A percentile compares a stretch with the other conserved stretches of the same genome.
Conservation (phyloP, 1,284 basidiomycete species). For the Puccinia sorghi region DNA sequence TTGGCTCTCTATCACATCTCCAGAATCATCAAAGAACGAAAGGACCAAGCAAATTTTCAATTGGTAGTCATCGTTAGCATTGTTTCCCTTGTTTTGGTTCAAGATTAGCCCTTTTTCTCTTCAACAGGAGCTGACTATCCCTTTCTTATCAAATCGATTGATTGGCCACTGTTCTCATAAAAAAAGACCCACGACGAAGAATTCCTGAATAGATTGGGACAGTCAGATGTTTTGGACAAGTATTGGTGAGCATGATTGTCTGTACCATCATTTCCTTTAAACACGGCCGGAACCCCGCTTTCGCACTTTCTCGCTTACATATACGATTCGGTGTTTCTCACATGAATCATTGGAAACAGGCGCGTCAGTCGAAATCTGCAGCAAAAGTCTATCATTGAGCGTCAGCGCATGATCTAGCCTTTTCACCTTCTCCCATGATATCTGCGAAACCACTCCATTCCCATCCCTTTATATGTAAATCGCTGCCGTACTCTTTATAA, state of each 20-base stretch:
- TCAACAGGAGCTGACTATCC: conserved; percentile 2
- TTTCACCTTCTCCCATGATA: background rate
- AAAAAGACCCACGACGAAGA: conserved; percentile 74
- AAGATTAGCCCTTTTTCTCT: background rate
- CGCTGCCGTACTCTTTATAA: too few relatives aligned
- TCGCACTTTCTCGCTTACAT: background rate
- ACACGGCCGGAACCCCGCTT: background rate
- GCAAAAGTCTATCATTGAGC: conserved; percentile 50
- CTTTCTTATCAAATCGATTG: background rate
- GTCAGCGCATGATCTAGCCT: conserved; percentile 35
- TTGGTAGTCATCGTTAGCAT: conserved; percentile 76
- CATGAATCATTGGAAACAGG: background rate
- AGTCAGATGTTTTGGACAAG: conserved; percentile 49
- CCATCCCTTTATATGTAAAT: too few relatives aligned
- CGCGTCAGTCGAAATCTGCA: conserved; percentile 48
- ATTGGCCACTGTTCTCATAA: background rate
- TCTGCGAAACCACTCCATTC: too few relatives aligned
- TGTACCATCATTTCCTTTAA: background rate
- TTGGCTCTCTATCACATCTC: background rate
- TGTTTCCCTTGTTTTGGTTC: conserved; percentile 60
- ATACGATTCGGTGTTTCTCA: background rate
- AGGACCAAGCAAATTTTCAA: conserved; percentile 88
- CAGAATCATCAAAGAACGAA: conserved; percentile 89
- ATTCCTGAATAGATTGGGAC: conserved; percentile 63
- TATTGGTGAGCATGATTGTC: conserved; percentile 34